Percentiles rank a stretch among this genome's conserved stretches.
These are phyloP conservation scores for Davidsoniella eucalypti DNA, from an alignment of 2,329 filamentous ascomycete genomes.

Conservation along the genomic window DNA sequence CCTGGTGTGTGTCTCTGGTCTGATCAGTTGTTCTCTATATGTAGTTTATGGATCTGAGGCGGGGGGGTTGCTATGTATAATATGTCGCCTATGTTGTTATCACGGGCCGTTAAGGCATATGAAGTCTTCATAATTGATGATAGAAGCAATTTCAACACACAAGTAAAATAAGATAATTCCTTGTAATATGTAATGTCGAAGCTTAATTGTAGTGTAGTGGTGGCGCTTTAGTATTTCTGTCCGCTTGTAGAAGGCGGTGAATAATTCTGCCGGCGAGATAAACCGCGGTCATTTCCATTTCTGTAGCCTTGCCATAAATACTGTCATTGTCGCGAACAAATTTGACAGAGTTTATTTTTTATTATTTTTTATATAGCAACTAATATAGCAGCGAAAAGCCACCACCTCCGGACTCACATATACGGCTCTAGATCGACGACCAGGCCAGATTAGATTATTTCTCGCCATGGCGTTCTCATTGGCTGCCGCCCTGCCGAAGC, in stretches of 20 bases:
- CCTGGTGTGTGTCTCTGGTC: slow-evolving; percentile 1
- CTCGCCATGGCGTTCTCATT: slow-evolving; percentile 51
- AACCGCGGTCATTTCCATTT: not conserved
- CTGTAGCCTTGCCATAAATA: not conserved
- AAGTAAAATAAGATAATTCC: too few relatives aligned
- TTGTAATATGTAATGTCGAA: too few relatives aligned
- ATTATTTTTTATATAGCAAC: not conserved
- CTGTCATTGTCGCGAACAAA: not conserved
- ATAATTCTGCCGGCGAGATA: not conserved
- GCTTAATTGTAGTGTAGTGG: not conserved
- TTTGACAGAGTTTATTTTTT: not conserved
- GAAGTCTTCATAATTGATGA: not conserved
- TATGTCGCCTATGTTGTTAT: slow-evolving; percentile 3
- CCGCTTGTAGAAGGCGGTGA: slow-evolving; percentile 4
- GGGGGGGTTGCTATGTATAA: not conserved
- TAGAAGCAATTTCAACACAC: too few relatives aligned
- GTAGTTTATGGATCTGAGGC: not conserved
- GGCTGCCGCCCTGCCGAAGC: slow-evolving; percentile 67
- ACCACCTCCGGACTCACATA: too few relatives aligned
- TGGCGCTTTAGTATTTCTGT: not conserved
- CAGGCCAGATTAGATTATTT: too few relatives aligned
- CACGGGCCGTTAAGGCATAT: not conserved
- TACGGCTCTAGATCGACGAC: too few relatives aligned
- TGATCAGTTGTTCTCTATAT: not conserved
- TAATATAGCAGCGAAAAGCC: not conserved